Conservation (phyloP, 805 yeast genomes). For the Kuraishia floccosa region DNA sequence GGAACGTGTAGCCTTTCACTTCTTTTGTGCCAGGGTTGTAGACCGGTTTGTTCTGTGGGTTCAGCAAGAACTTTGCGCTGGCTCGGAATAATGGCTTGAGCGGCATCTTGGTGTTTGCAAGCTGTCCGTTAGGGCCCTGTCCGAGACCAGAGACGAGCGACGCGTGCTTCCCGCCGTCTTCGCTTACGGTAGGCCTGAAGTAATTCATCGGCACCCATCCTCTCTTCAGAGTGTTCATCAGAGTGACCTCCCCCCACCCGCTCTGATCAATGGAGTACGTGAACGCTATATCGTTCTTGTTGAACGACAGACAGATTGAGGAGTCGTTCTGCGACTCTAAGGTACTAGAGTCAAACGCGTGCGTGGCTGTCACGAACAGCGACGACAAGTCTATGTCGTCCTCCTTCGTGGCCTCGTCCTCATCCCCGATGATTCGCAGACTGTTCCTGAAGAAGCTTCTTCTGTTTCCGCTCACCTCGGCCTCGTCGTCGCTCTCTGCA, state of each 20-base stretch:
- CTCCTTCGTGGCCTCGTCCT: constrained; percentile 6
- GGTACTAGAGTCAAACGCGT: constrained; percentile 25
- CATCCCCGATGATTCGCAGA: no score
- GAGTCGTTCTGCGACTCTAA: constrained; percentile 57
- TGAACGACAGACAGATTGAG: constrained; percentile 64
- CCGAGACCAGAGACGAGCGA: constrained; percentile 9
- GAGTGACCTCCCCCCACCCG: constrained; percentile 83
- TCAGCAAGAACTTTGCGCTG: constrained; percentile 53
- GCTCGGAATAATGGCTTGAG: constrained; percentile 44
- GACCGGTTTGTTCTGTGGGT: constrained; percentile 43
- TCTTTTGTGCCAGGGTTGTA: constrained; percentile 19
- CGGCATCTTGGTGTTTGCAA: constrained; percentile 36
- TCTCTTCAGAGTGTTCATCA: constrained; percentile 46
- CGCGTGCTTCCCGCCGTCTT: not conserved
- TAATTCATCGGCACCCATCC: constrained; percentile 88
- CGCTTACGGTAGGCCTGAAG: constrained; percentile 32
- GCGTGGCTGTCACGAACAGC: constrained; percentile 21
- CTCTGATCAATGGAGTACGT: constrained; percentile 71
- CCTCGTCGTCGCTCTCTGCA: no score
- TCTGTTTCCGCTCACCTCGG: no score
- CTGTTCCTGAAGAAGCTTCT: no score
- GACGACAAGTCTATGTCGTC: constrained; percentile 12
- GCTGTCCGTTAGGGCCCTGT: constrained; percentile 9
- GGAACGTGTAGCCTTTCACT: constrained; percentile 36
- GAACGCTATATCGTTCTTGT: constrained; percentile 60